A percentile compares a stretch with the other conserved stretches of the same genome.
Conservation (phyloP, 768 basidiomycete genomes). For the Amanita inopinata region DNA sequence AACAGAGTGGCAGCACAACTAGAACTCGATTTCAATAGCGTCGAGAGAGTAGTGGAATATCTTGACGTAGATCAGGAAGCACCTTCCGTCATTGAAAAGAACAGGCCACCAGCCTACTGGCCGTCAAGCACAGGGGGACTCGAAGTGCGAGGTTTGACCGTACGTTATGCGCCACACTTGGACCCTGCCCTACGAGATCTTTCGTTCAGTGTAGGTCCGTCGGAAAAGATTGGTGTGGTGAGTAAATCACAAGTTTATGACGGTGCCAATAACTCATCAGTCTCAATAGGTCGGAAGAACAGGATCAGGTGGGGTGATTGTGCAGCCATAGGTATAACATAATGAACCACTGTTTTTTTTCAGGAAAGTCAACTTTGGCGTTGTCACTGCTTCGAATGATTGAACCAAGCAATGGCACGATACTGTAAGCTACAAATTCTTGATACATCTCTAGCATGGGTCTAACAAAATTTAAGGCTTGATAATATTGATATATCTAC, state of each 20-base stretch:
- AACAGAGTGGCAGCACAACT: constrained; percentile 55
- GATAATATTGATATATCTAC: constrained; percentile 62
- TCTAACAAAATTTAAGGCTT: constrained; percentile 27
- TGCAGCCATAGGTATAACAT: not conserved
- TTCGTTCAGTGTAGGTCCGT: constrained; percentile 47
- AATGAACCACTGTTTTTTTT: not conserved
- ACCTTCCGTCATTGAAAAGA: constrained; percentile 43
- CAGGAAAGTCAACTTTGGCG: constrained; percentile 51
- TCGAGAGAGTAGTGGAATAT: constrained; percentile 67
- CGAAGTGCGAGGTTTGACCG: constrained; percentile 45
- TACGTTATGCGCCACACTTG: constrained; percentile 55
- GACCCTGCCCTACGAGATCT: constrained; percentile 48
- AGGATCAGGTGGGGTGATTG: constrained; percentile 39
- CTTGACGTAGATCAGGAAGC: constrained; percentile 61
- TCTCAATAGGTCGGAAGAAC: constrained; percentile 56
- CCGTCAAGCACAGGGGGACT: constrained; percentile 51
- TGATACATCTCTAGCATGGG: constrained; percentile 1
- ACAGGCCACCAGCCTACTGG: constrained; percentile 65
- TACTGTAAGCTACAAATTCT: constrained; percentile 33
- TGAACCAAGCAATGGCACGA: constrained; percentile 46
- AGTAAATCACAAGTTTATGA: constrained; percentile 14
- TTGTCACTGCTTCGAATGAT: constrained; percentile 53
- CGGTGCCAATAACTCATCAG: constrained; percentile 5
- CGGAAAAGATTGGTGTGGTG: constrained; percentile 64
- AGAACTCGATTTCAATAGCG: constrained; percentile 66